Evolutionary conservation across 2,329 filamentous ascomycete species (phyloP), one percentile per base, ranked within the genome.

Genomic region (Pseudomassariella vexata): DNA sequence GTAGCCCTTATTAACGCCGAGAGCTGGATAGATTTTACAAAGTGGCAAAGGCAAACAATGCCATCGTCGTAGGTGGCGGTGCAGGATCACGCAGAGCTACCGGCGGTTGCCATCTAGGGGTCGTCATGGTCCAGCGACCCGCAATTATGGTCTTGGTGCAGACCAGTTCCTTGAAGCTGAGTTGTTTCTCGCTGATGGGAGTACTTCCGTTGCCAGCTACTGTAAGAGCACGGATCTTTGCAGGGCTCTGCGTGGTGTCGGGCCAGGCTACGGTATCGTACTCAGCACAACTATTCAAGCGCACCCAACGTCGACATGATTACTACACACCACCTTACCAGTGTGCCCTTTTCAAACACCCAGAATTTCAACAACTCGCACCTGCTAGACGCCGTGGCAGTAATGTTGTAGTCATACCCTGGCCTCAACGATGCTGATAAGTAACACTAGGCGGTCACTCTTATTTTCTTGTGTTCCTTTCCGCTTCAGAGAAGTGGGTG

Each of bases 111-210:
- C 51, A 1, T 53, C 57, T 18, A 61, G 63, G 4, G 64, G 60
- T 14, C 63, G 64, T 9, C 63, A 68, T 28, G 54, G 54, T 3
- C 56, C 59, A 2, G 49, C 55, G 7, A 53, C 55, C 9, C 50
- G 47, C 24, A 48, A 57, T 19, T 65, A 62, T 34, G 65, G 63
- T 3, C 49, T 68, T 9, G 63, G 53, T 2, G 57, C 60, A 1
- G 65, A 69, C 39, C 59, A 68, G 40, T 51, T 63, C 2, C 56
- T 68, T 21, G 60, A 65, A 35, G 52, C 53, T 5, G 45, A 62
- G 19, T 57, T 66, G 4, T 53, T 68, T 23, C 49, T 59, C 0
- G 56, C 62, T 1, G 41, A 55, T 18, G 63, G 63, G 6, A 32
- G 37, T 0, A 35, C 57, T 17, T 48, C 62, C 5, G 57, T 42